These are phyloP conservation scores for Aspergillus pseudoglaucus DNA, from an alignment of 2,329 filamentous ascomycete genomes.

Conservation along the genomic window DNA sequence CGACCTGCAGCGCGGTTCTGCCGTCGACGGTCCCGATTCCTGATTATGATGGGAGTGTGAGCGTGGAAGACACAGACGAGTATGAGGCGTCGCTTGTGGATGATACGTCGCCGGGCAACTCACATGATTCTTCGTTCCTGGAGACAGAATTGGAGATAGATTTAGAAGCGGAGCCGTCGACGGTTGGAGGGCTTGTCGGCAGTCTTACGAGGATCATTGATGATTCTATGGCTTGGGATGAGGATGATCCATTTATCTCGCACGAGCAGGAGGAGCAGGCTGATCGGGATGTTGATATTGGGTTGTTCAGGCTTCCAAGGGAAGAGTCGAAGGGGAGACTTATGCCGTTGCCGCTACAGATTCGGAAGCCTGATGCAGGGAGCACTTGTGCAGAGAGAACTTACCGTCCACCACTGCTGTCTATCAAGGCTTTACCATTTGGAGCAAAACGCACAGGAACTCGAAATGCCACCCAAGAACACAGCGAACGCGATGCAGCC, in stretches of 20 bases:
- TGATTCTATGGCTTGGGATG: slow-evolving; percentile 9
- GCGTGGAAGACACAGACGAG: neutral
- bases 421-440: slow-evolving; percentile 15
- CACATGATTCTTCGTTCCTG: neutral
- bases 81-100: slow-evolving; percentile 3
- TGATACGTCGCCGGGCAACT: slow-evolving; percentile 26
- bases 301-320: neutral
- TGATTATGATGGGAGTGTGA: neutral
- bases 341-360: slow-evolving; percentile 21
- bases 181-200: slow-evolving; percentile 13
- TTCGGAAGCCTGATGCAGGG: slow-evolving; percentile 15
- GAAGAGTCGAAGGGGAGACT: slow-evolving; percentile 8
- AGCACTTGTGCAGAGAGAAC: neutral
- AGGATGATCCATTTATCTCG: slow-evolving; percentile 22
- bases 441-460: neutral
- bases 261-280: neutral
- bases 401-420: slow-evolving; percentile 14
- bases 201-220: slow-evolving; percentile 24
- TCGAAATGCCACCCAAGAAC: neutral
- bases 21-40: slow-evolving; percentile 10
- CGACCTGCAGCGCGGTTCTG: slow-evolving; percentile 25
- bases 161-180: slow-evolving; percentile 1
- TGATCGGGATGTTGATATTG: neutral
- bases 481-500: slow-evolving; percentile 6
- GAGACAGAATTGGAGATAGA: too few species aligned